Conservation (phyloP, 345 rosid species). For the Microcos paniculata region DNA sequence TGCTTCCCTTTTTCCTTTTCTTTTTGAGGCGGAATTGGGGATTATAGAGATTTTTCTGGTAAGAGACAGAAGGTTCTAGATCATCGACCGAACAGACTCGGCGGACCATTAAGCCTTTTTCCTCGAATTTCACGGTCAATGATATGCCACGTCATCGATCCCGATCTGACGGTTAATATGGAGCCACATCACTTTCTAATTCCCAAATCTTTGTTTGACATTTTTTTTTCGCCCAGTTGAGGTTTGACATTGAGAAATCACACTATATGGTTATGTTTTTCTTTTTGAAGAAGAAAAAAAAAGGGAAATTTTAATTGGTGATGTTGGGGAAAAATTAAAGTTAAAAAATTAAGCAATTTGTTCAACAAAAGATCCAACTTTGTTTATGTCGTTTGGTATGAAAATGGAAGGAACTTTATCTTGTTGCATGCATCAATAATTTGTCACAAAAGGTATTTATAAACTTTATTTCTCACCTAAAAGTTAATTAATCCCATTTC, state of each 20-base stretch:
- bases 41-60: slow-evolving; percentile 21
- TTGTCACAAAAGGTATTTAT: background rate
- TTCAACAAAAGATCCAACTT: background rate
- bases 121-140: background rate
- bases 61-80: slow-evolving; percentile 34
- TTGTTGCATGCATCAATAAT: too few species aligned
- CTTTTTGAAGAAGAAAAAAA: too few species aligned
- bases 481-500: background rate
- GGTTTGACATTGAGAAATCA: background rate
- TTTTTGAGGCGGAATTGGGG: background rate
- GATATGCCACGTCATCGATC: background rate
- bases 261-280: too few species aligned
- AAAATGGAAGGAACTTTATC: too few species aligned
- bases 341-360: too few species aligned
- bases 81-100: background rate
- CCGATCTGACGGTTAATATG: background rate
- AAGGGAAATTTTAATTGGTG: too few species aligned
- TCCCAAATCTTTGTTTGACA: background rate
- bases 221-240: too few species aligned
- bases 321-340: too few species aligned
- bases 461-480: background rate
- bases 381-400: too few species aligned
- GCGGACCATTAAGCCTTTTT: background rate
- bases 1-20: too few species aligned
- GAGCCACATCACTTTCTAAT: background rate